These are phyloP conservation scores for Cryomyces minteri DNA, from an alignment of 495 filamentous ascomycete species.

Conservation along the genomic window DNA sequence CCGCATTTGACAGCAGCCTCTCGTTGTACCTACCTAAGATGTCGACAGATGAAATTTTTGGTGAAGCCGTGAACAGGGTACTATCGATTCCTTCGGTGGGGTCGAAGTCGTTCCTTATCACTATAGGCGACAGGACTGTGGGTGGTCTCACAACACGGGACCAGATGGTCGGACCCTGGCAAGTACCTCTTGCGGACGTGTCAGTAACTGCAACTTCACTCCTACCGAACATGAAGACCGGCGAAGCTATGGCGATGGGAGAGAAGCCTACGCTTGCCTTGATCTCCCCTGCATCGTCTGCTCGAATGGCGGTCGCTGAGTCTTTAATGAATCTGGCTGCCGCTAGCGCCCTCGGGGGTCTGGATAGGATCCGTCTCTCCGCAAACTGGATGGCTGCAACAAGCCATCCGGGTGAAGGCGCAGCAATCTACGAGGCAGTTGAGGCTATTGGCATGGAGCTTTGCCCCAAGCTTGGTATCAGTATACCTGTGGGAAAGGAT, in stretches of 20 bases:
- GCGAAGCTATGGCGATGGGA: slow-evolving; percentile 94
- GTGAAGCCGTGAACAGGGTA: slow-evolving; percentile 60
- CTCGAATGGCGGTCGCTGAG: slow-evolving; percentile 92
- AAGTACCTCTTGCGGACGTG: slow-evolving; percentile 86
- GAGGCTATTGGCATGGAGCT: slow-evolving; percentile 85
- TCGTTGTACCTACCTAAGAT: slow-evolving; percentile 41
- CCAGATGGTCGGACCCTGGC: slow-evolving; percentile 95
- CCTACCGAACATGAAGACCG: slow-evolving; percentile 49
- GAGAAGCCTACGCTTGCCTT: slow-evolving; percentile 83
- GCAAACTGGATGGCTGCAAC: slow-evolving; percentile 99
- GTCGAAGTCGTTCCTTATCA: slow-evolving; percentile 93
- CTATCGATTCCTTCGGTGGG: slow-evolving; percentile 75
- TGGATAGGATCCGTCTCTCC: slow-evolving; percentile 66
- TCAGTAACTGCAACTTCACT: slow-evolving; percentile 79
- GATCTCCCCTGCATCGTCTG: slow-evolving; percentile 83
- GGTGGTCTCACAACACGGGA: slow-evolving; percentile 77
- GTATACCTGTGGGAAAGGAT: slow-evolving; percentile 93
- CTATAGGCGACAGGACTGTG: slow-evolving; percentile 83
- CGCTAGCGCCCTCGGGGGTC: slow-evolving; percentile 57
- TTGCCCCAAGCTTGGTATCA: slow-evolving; percentile 64
- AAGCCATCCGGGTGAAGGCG: slow-evolving; percentile 83
- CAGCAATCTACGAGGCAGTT: slow-evolving; percentile 85
- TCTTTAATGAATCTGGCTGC: slow-evolving; percentile 83
- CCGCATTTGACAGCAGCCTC: slow-evolving; percentile 52
- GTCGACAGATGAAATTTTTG: slow-evolving; percentile 45